A percentile compares a stretch with the other conserved stretches of the same genome.
phyloP scores from a whole-genome alignment of 345 rosid genomes.

The Kernera saxatilis region DNA sequence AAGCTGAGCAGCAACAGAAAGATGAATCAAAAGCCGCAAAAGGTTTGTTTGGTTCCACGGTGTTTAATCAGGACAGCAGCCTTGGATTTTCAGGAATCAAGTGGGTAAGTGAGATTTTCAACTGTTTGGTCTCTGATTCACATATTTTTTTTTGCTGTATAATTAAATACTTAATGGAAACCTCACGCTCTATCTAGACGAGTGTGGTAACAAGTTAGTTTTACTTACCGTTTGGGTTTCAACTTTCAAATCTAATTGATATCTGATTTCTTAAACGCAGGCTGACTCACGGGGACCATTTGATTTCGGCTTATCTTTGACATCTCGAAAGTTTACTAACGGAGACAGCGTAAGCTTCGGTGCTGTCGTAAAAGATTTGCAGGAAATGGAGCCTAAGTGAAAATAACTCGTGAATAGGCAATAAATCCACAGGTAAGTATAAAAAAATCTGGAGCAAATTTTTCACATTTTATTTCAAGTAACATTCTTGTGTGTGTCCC shows the following conservation, averaged over 20 bases:
- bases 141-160: neutral
- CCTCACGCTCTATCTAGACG: neutral
- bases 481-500: neutral
- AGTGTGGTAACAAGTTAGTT: neutral
- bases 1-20: conserved; percentile 32
- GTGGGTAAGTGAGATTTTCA: conserved; percentile 52
- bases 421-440: neutral
- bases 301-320: conserved; percentile 65
- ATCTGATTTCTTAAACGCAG: conserved; percentile 37
- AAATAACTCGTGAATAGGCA: neutral
- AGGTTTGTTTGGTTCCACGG: conserved; percentile 39
- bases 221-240: neutral
- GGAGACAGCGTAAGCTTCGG: conserved; percentile 42
- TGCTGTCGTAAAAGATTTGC: conserved; percentile 23
- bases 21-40: conserved; percentile 39
- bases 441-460: neutral
- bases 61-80: conserved; percentile 62
- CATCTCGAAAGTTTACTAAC: conserved; percentile 36
- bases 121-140: neutral
- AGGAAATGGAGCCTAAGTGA: neutral
- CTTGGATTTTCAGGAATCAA: conserved; percentile 85
- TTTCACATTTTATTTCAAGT: neutral
- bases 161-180: neutral
- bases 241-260: neutral
- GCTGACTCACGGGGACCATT: conserved; percentile 80